Base-by-base conservation (phyloP, 2,329 filamentous ascomycete species). In the Fusarium newnesense region DNA sequence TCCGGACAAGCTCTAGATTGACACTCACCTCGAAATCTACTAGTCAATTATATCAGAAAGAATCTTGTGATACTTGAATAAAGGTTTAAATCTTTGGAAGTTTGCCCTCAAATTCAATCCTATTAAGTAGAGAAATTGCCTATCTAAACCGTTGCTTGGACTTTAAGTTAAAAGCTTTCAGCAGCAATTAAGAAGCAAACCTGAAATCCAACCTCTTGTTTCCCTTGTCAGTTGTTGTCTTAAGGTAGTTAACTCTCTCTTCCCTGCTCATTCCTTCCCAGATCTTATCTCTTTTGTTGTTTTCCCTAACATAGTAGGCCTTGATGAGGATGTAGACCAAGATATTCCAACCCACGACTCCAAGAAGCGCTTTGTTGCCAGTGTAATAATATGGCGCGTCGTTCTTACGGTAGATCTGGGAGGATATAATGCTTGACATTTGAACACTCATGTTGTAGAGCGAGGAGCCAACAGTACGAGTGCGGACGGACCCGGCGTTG, bases 151-250 rank as follows among this genome's bases (percentile, higher is more conserved):
- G 9, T 18, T 28, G 19, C 16, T 19, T 26, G 5, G 8, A 18
- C 1, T 1, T 7, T 18, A 7, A 12, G 0, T 9, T 0, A 34
- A 47, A 11, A 8, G 9, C 7, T 16, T 16, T 16, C 2, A n/a
- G 28, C 9, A 49, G 4, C 10, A 18, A 30, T 30, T 5, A 49
- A 9, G 46, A 49, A 12, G 46, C 46, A 49, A 49, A 49, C 46
- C 46, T 49, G 15, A 49, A 49, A 12, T 32, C 46, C 5, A 49
- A 15, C 46, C 46, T 49, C 11, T 49, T 49, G 15, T 49, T 49
- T 32, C 46, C 28, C 11, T 49, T 5, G 3, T 49, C 46, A 32
- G 46, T 32, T 49, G 46, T 49, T 32, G 46, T 49, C 21, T 49
- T 49, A 2, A 49, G 46, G 12, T 49, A 49, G 7, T 3, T 32